Conservation (phyloP, 345 rosid species). For the Hibiscus tridactylites region DNA sequence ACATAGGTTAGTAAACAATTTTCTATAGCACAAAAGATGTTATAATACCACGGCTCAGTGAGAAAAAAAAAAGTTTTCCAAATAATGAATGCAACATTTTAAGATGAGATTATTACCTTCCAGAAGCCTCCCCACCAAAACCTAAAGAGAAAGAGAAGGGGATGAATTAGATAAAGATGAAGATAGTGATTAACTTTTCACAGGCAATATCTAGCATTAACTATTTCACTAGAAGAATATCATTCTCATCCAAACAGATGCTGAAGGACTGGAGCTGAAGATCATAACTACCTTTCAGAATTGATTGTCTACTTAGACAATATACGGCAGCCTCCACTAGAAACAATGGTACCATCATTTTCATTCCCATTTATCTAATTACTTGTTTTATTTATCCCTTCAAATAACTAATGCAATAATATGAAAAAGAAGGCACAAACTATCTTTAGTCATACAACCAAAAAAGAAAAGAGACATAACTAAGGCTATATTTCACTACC, state of each 20-base stretch:
- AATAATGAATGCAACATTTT: neutral
- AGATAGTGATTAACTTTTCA: neutral
- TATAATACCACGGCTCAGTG: neutral
- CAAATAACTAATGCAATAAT: neutral
- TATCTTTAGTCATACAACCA: neutral
- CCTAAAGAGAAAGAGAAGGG: constrained; percentile 34
- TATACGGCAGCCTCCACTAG: neutral
- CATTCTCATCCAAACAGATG: neutral
- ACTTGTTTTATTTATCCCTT: neutral
- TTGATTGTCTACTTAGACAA: neutral
- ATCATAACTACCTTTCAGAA: neutral
- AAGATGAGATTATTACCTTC: constrained; percentile 56
- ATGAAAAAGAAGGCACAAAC: constrained; percentile 6
- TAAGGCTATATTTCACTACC: constrained; percentile 34
- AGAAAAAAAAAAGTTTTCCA: neutral
- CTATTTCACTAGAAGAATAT: neutral
- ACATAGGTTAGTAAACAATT: neutral
- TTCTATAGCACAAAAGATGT: neutral
- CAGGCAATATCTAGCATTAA: neutral
- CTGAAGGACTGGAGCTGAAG: neutral
- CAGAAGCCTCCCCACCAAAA: constrained; percentile 99
- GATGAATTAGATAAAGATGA: constrained; percentile 14
- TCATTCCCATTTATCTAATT: neutral
- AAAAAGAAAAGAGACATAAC: neutral
- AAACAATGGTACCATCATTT: neutral